Evolutionary conservation across 352 stramenopile species (phyloP).

Genomic region (Pythium coloratum): DNA sequence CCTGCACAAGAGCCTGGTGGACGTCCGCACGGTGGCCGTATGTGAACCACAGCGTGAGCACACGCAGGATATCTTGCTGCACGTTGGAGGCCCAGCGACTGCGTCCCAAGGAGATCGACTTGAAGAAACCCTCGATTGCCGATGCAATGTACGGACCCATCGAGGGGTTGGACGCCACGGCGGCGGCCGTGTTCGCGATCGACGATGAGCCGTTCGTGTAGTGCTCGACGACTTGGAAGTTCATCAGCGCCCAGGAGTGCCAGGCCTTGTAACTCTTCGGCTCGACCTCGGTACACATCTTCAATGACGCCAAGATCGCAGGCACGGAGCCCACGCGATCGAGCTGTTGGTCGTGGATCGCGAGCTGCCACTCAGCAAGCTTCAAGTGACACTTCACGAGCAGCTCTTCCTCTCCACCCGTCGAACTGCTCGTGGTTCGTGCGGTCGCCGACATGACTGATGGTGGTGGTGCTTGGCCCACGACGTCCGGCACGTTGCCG

Average conservation of each 20-base stretch:
- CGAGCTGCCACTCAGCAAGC: slow-evolving; percentile 84
- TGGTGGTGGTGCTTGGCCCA: slow-evolving; percentile 25
- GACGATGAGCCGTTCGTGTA: slow-evolving; percentile 44
- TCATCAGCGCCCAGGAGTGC: slow-evolving; percentile 98
- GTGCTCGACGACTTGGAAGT: slow-evolving; percentile 95
- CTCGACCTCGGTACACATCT: slow-evolving; percentile 81
- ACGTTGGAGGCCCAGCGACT: slow-evolving; percentile 90
- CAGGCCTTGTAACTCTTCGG: slow-evolving; percentile 96
- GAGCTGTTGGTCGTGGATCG: slow-evolving; percentile 72
- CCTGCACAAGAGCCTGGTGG: slow-evolving; percentile 68
- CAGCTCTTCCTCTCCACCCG: slow-evolving; percentile 52
- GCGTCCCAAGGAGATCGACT: slow-evolving; percentile 95
- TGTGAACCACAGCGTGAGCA: slow-evolving; percentile 99
- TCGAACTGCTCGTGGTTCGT: slow-evolving; percentile 4
- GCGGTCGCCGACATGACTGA: slow-evolving; percentile 30
- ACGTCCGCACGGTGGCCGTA: slow-evolving; percentile 95
- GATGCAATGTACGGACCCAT: slow-evolving; percentile 80
- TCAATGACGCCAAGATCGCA: slow-evolving; percentile 75
- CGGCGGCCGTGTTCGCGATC: slow-evolving; percentile 36
- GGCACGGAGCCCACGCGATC: slow-evolving; percentile 66
- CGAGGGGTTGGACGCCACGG: slow-evolving; percentile 48
- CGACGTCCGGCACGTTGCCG: background rate
- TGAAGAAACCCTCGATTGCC: slow-evolving; percentile 98
- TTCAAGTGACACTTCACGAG: slow-evolving; percentile 86
- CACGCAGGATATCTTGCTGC: slow-evolving; percentile 95